These are phyloP conservation scores for Tylopilus cervinicoccineus DNA, from an alignment of 768 basidiomycete genomes.

Conservation along the genomic window DNA sequence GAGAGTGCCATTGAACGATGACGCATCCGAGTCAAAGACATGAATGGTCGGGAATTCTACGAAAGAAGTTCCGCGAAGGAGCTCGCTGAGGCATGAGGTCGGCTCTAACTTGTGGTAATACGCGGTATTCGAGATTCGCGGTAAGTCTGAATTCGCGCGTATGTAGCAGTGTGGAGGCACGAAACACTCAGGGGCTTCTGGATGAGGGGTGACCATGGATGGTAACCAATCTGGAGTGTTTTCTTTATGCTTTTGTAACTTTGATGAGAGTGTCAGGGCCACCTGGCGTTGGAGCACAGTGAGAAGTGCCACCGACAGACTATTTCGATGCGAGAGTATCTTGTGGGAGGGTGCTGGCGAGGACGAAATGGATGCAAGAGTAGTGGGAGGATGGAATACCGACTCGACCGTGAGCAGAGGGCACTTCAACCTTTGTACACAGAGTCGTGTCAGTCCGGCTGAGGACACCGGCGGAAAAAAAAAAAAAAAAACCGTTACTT, in stretches of 20 bases:
- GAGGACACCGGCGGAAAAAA: conserved; percentile 10
- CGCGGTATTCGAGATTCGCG: conserved; percentile 25
- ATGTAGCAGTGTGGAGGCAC: conserved; percentile 58
- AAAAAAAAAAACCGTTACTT: conserved; percentile 49
- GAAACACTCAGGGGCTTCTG: conserved; percentile 55
- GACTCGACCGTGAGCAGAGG: conserved; percentile 72
- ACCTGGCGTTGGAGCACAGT: conserved; percentile 46
- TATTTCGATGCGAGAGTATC: conserved; percentile 64
- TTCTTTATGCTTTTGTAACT: conserved; percentile 44
- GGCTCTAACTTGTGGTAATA: conserved; percentile 58
- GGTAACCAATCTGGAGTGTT: conserved; percentile 53
- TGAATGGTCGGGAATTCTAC: conserved; percentile 85
- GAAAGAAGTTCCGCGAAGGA: conserved; percentile 61
- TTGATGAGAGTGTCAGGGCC: conserved; percentile 16
- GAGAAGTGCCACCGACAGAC: conserved; percentile 45
- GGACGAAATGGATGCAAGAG: conserved; percentile 37
- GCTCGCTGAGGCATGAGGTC: conserved; percentile 39
- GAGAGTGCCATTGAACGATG: conserved; percentile 54
- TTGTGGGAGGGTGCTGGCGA: conserved; percentile 39
- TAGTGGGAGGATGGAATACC: conserved; percentile 55
- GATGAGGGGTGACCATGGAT: conserved; percentile 47
- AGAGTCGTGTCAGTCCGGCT: conserved; percentile 11
- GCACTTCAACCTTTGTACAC: conserved; percentile 58
- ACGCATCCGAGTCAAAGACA: conserved; percentile 55
- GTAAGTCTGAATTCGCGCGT: conserved; percentile 37